Conservation (phyloP, 163 green algal genomes). For the Trebouxiophyceae sp. region DNA sequence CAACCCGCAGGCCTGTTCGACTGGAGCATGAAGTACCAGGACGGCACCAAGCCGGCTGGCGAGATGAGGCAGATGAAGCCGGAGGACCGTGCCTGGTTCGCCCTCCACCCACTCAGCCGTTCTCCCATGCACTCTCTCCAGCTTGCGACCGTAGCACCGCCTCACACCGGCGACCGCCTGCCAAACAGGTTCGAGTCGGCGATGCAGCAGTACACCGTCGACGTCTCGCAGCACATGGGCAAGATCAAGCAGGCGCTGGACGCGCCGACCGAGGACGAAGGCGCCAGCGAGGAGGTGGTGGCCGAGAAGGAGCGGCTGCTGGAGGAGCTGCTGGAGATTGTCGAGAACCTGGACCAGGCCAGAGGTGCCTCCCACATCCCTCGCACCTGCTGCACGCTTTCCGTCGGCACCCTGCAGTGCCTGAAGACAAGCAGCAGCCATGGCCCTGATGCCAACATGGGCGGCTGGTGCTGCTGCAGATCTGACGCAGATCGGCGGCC, state of each 20-base stretch:
- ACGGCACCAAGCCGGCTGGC: slow-evolving; percentile 8
- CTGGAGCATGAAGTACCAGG: slow-evolving; percentile 44
- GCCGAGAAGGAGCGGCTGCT: slow-evolving; percentile 48
- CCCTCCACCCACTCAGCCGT: too few relatives aligned
- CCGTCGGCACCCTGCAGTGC: too few relatives aligned
- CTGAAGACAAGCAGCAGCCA: background rate
- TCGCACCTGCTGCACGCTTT: too few relatives aligned
- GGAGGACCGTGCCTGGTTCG: slow-evolving; percentile 24
- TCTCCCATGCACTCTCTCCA: too few relatives aligned
- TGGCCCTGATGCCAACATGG: too few relatives aligned
- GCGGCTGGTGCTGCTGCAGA: too few relatives aligned
- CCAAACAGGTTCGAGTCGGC: slow-evolving; percentile 49
- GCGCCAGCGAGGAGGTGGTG: slow-evolving; percentile 19
- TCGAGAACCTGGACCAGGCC: slow-evolving; percentile 59
- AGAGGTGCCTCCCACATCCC: too few relatives aligned
- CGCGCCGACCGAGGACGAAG: background rate
- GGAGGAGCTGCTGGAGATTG: slow-evolving; percentile 70
- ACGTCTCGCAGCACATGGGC: slow-evolving; percentile 54
- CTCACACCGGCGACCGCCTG: too few relatives aligned
- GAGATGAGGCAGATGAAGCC: slow-evolving; percentile 21
- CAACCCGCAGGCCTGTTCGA: slow-evolving; percentile 49
- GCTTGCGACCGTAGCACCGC: too few relatives aligned
- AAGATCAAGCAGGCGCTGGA: slow-evolving; percentile 59
- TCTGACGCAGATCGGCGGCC: slow-evolving; percentile 60
- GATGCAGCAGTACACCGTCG: slow-evolving; percentile 49